These are phyloP conservation scores for Syncephalastrum monosporum DNA, from an alignment of 371 early-diverging fungal species.

Conservation along the genomic window DNA sequence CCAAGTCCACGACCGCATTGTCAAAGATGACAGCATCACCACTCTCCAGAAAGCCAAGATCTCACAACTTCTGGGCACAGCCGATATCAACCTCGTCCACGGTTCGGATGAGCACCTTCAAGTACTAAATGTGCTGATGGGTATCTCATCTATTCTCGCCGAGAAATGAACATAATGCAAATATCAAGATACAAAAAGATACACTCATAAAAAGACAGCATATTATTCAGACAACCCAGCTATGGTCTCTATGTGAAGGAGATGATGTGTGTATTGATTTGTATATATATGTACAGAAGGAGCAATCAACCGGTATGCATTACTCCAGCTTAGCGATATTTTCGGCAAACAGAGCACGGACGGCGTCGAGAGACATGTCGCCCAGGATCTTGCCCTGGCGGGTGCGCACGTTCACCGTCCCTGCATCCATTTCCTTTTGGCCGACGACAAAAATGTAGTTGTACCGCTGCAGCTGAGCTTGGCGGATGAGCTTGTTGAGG, in stretches of 20 bases:
- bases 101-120: constrained; percentile 92
- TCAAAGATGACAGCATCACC: constrained; percentile 57
- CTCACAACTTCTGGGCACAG: constrained; percentile 12
- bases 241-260: too few species aligned
- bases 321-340: constrained; percentile 40
- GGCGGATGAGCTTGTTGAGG: constrained; percentile 97
- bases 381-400: constrained; percentile 62
- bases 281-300: constrained; percentile 3
- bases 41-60: constrained; percentile 49
- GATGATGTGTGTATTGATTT: background rate
- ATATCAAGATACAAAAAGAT: too few species aligned
- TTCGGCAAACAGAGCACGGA: constrained; percentile 45
- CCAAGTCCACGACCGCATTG: constrained; percentile 70
- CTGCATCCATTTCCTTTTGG: constrained; percentile 78
- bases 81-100: constrained; percentile 76
- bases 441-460: constrained; percentile 96
- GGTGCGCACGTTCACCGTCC: constrained; percentile 86
- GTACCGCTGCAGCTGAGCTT: constrained; percentile 86
- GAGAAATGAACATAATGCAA: constrained; percentile 3
- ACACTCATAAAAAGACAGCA: too few species aligned
- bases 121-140: constrained; percentile 63
- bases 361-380: constrained; percentile 42
- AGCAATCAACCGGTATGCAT: background rate
- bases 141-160: constrained; percentile 47
- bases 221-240: too few species aligned